These are phyloP conservation scores for Akanthomyces dipterigenus DNA, from an alignment of 2,329 filamentous ascomycete genomes.

Conservation along the genomic window DNA sequence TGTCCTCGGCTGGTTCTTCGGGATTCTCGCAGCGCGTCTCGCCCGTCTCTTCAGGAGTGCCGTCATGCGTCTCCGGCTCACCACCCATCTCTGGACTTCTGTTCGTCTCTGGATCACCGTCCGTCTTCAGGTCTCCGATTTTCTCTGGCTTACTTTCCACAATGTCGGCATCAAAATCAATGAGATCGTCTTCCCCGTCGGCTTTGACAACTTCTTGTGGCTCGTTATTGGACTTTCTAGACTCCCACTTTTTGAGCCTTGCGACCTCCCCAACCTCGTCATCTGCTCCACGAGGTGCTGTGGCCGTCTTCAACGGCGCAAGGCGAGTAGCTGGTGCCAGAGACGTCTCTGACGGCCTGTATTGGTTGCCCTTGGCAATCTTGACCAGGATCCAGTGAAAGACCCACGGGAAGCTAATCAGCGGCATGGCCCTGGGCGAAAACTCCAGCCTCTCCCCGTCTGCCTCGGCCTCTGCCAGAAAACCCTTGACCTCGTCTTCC, in stretches of 20 bases:
- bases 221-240: neutral
- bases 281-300: neutral
- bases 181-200: neutral
- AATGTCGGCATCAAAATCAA: neutral
- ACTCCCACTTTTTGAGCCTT: too few species aligned
- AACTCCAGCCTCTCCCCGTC: neutral
- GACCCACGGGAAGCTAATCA: constrained; percentile 94
- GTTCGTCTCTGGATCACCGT: too few species aligned
- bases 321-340: neutral
- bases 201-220: neutral
- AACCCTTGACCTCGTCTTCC: constrained; percentile 50
- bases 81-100: too few species aligned
- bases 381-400: constrained; percentile 56
- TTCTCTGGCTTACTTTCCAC: neutral
- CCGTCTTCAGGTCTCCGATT: too few species aligned
- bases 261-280: too few species aligned
- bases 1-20: neutral
- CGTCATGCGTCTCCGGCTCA: too few species aligned
- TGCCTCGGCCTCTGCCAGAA: neutral
- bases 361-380: constrained; percentile 23
- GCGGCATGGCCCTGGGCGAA: constrained; percentile 40
- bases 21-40: neutral
- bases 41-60: too few species aligned
- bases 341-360: constrained; percentile 13
- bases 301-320: neutral